Conservation (phyloP, 2,329 filamentous ascomycete species). For the Diatrype stigma region DNA sequence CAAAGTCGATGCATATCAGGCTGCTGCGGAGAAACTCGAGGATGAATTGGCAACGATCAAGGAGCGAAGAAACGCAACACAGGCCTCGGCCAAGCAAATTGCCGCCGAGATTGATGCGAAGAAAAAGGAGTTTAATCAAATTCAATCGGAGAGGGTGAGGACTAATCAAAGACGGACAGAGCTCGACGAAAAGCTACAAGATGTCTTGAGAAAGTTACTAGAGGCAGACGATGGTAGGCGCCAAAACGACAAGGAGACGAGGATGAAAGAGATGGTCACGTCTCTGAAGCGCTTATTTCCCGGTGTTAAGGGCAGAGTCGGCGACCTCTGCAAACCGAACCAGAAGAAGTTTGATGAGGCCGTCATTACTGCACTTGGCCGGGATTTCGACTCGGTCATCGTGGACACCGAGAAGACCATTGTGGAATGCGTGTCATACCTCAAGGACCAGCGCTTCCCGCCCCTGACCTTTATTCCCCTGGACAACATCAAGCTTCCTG, state of each 20-base stretch:
- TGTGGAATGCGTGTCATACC: constrained; percentile 87
- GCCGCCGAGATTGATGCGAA: constrained; percentile 76
- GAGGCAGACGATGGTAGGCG: constrained; percentile 82
- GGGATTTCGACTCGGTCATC: constrained; percentile 90
- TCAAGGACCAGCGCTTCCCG: constrained; percentile 82
- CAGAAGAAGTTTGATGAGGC: constrained; percentile 96
- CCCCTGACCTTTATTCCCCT: constrained; percentile 94
- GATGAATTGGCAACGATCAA: constrained; percentile 65
- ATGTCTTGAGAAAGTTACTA: constrained; percentile 73
- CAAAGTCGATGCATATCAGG: constrained; percentile 76
- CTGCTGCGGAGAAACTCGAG: constrained; percentile 68
- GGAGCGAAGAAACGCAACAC: constrained; percentile 62
- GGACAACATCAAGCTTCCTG: constrained; percentile 94
- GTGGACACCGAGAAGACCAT: constrained; percentile 95
- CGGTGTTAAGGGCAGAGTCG: constrained; percentile 84
- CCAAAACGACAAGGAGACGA: constrained; percentile 76
- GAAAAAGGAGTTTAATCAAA: constrained; percentile 83
- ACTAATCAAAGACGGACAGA: constrained; percentile 80
- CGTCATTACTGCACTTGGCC: constrained; percentile 84
- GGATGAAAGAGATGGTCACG: constrained; percentile 77
- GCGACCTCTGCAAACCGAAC: constrained; percentile 90
- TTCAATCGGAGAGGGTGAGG: constrained; percentile 78
- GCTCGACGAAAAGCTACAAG: constrained; percentile 85
- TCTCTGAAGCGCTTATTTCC: constrained; percentile 87
- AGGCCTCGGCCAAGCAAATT: constrained; percentile 62